Base-by-base conservation (phyloP, 2,329 filamentous ascomycete genomes). In the Exophiala lecanii-corni region DNA sequence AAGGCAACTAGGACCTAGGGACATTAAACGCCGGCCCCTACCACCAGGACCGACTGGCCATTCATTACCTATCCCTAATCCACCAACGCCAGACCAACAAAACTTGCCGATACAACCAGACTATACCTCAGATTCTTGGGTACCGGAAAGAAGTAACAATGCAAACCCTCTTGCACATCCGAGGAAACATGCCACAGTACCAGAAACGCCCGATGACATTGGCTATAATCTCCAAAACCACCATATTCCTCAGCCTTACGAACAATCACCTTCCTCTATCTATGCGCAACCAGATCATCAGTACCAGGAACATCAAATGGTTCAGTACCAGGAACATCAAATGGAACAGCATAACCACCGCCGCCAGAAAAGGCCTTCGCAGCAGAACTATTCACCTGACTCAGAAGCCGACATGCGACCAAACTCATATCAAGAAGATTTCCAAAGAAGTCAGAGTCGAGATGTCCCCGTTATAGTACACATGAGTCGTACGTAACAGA, bases 1-100 rank as follows among this genome's bases (percentile, higher is more conserved):
- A 46, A 76, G 74, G 36, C 70, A 75, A 54, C 71, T 74, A 54
- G 75, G 78, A 18, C 75, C 79, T 9, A 36, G 55, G 20, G 55
- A 57, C 34, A 79, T 94, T 34, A 95, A 91, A 70, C 78, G 91
- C 54, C 78, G 91, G 23, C 91, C 91, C 15, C 68, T 96, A 28
- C 89, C 91, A 1, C 82, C 79, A 1, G 86, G 92, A 60, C 87
- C 88, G 20, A 47, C 47, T 18, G 45, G 45, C 12, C 20, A 41
- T 20, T 43, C 48, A 9, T 49, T 45, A 16, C 42, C 42, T 6
- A 26, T 20, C 17, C 35, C 44, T 9, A 28, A 28, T 20, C 10
- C 23, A 13, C 16, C 30, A 3, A 33, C 36, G 9, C 28, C 39
- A 15, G 49, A 51, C 9, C 39, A 17, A 20, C 38, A 26, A 26